Percentiles rank a stretch among this genome's conserved stretches.
Evolutionary conservation across 495 filamentous ascomycete genomes (phyloP).

Genomic region (Glarea lozoyensis): DNA sequence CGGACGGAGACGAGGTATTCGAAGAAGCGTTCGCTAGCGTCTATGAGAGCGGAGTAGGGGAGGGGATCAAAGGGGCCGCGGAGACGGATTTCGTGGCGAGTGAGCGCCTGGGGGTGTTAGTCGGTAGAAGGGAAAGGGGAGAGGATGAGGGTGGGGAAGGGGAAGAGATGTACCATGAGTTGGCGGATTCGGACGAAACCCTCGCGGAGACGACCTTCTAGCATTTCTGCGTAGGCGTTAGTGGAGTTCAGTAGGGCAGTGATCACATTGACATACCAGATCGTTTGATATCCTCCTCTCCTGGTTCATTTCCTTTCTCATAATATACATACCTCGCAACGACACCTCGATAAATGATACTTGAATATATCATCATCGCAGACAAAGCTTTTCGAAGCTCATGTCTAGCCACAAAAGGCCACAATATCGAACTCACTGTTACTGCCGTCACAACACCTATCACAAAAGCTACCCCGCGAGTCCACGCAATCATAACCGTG

Average conservation of each 20-base stretch:
- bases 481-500: constrained; percentile 34
- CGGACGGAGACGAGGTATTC: constrained; percentile 49
- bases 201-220: constrained; percentile 47
- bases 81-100: constrained; percentile 48
- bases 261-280: constrained; percentile 23
- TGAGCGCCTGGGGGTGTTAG: constrained; percentile 29
- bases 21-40: constrained; percentile 45
- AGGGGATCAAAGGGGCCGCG: constrained; percentile 46
- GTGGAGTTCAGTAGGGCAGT: too few species aligned
- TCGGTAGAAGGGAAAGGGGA: background rate
- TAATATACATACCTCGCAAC: constrained; percentile 53
- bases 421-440: constrained; percentile 47
- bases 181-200: constrained; percentile 50
- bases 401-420: constrained; percentile 51
- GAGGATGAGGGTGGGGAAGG: background rate
- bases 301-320: constrained; percentile 38
- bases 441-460: constrained; percentile 41
- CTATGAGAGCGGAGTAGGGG: constrained; percentile 46
- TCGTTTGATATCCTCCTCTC: constrained; percentile 35
- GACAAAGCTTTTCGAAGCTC: constrained; percentile 47
- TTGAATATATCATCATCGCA: constrained; percentile 44
- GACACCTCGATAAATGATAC: constrained; percentile 44
- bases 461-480: constrained; percentile 38
- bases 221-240: constrained; percentile 29
- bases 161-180: constrained; percentile 32